A percentile compares a stretch with the other conserved stretches of the same genome.
These are phyloP conservation scores for Tremellales sp. DNA, from an alignment of 1,284 basidiomycete genomes.

Conservation along the genomic window DNA sequence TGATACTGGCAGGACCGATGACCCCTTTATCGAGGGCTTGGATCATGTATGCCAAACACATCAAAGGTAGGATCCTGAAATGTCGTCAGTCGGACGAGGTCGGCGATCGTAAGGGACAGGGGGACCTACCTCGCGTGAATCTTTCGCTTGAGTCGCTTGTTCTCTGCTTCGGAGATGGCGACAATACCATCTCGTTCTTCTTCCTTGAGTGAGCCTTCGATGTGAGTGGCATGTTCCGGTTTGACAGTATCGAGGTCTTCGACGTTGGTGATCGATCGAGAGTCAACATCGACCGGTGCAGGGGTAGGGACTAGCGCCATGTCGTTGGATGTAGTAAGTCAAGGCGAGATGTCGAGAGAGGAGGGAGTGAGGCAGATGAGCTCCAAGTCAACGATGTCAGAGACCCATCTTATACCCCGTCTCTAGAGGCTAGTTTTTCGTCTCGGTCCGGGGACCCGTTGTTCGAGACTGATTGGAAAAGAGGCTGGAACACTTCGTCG, in stretches of 20 bases:
- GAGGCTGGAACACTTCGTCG: no score
- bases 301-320: no score
- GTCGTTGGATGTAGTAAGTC: background rate
- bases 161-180: constrained; percentile 11
- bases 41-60: constrained; percentile 31
- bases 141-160: constrained; percentile 5
- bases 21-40: constrained; percentile 28
- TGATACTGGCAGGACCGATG: constrained; percentile 21
- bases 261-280: no score
- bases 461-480: no score
- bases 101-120: no score
- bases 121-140: constrained; percentile 8
- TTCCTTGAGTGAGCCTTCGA: background rate
- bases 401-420: background rate
- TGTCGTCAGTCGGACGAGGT: background rate
- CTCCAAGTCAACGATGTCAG: background rate
- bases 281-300: no score
- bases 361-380: background rate
- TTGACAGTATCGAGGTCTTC: background rate
- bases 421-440: no score
- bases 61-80: constrained; percentile 26
- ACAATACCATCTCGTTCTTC: background rate
- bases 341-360: background rate
- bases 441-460: no score
- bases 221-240: background rate